These are phyloP conservation scores for Capsicum chinense DNA, from an alignment of 257 asterid species.

Conservation along the genomic window DNA sequence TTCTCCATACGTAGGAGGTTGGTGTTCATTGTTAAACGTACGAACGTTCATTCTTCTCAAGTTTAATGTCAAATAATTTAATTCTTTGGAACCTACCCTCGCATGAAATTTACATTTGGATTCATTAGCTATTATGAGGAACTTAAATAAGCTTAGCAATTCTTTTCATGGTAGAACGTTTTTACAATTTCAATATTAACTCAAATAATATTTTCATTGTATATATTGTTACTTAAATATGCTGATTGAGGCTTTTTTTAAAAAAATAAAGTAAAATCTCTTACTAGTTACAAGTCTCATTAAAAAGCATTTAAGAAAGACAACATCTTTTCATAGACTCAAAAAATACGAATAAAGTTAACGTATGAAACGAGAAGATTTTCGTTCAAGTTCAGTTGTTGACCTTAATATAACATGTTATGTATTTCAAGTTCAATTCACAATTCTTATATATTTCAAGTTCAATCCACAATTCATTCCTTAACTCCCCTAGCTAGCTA, in stretches of 20 bases:
- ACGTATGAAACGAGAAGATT: too few relatives aligned
- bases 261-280: neutral
- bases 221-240: neutral
- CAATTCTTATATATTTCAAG: neutral
- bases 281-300: neutral
- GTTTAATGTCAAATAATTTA: too few relatives aligned
- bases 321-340: neutral
- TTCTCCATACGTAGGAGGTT: too few relatives aligned
- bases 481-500: neutral
- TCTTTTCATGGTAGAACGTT: neutral
- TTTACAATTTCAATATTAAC: neutral
- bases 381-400: neutral
- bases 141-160: neutral
- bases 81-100: neutral
- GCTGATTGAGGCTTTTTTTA: neutral
- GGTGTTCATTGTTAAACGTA: too few relatives aligned
- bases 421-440: neutral
- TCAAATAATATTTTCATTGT: neutral
- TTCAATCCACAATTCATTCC: neutral
- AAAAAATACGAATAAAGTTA: too few relatives aligned
- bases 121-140: neutral
- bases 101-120: too few relatives aligned
- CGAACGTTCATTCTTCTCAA: neutral
- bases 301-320: neutral
- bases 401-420: too few relatives aligned